Evolutionary conservation across 202 grass and related monocot genomes (phyloP).

Genomic region (Cymbopogon flexuosus): DNA sequence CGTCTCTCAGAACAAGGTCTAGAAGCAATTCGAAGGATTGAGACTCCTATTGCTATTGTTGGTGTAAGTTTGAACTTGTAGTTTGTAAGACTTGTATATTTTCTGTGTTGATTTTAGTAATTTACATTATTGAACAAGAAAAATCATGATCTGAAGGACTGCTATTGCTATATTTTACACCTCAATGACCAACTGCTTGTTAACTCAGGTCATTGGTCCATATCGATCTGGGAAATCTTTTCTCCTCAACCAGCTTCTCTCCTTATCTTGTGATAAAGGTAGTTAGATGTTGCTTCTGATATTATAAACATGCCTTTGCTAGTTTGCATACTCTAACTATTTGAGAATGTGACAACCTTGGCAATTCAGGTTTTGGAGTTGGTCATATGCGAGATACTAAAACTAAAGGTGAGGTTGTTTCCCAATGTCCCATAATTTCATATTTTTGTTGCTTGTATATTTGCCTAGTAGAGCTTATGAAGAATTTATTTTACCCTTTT

Average conservation of each 20-base stretch:
- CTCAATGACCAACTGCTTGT: constrained; percentile 2
- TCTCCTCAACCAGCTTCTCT: constrained; percentile 94
- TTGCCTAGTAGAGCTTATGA: background rate
- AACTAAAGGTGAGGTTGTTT: constrained; percentile 68
- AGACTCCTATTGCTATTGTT: constrained; percentile 84
- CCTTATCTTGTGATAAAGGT: constrained; percentile 97
- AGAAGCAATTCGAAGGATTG: constrained; percentile 80
- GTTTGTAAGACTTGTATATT: background rate
- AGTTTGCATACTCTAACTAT: background rate
- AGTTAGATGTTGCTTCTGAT: constrained; percentile 35
- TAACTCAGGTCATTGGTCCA: constrained; percentile 81
- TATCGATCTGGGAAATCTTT: constrained; percentile 96
- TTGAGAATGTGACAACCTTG: constrained; percentile 12
- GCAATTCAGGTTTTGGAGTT: constrained; percentile 84
- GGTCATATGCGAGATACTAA: constrained; percentile 99
- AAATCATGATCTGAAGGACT: background rate
- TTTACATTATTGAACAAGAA: background rate
- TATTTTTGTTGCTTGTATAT: background rate
- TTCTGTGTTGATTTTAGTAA: background rate
- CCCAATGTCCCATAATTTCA: background rate
- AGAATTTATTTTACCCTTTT: background rate
- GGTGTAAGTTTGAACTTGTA: constrained; percentile 52
- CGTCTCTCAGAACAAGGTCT: constrained; percentile 76
- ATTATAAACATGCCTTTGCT: constrained; percentile 26
- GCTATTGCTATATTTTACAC: background rate